These are phyloP conservation scores for Nicotiana tabacum DNA, from an alignment of 257 asterid genomes.

Conservation along the genomic window DNA sequence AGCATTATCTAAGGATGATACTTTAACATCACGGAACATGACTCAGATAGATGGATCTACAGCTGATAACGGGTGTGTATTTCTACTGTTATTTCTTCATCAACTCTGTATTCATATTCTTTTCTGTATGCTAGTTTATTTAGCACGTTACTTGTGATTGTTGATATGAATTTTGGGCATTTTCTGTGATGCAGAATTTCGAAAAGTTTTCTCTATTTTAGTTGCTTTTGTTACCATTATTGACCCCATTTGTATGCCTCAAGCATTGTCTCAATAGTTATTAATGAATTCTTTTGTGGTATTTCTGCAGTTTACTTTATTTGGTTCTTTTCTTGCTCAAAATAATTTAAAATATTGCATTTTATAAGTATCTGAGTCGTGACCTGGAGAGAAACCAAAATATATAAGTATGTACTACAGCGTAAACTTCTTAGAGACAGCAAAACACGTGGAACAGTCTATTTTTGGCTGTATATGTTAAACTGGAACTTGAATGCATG, in stretches of 20 bases:
- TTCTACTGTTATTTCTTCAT: background rate
- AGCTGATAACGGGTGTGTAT: conserved; percentile 18
- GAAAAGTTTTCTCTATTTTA: background rate
- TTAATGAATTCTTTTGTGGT: background rate
- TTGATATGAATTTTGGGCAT: background rate
- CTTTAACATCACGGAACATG: conserved; percentile 14
- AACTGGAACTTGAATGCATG: conserved; percentile 1
- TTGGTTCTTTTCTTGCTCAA: background rate
- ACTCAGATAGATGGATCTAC: conserved; percentile 32
- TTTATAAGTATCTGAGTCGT: background rate
- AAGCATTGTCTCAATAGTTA: too few species aligned
- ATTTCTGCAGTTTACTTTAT: background rate
- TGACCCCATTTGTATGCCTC: background rate
- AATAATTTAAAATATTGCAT: background rate
- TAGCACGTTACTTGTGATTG: background rate
- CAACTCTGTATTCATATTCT: background rate
- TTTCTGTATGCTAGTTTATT: background rate
- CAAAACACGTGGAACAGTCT: background rate
- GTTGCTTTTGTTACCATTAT: background rate
- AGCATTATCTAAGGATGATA: conserved; percentile 51
- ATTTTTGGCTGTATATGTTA: background rate
- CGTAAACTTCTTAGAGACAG: background rate
- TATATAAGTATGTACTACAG: background rate
- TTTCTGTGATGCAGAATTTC: background rate
- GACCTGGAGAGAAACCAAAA: background rate